Base-by-base conservation (phyloP, 345 rosid genomes). In the Populus pruinosa region DNA sequence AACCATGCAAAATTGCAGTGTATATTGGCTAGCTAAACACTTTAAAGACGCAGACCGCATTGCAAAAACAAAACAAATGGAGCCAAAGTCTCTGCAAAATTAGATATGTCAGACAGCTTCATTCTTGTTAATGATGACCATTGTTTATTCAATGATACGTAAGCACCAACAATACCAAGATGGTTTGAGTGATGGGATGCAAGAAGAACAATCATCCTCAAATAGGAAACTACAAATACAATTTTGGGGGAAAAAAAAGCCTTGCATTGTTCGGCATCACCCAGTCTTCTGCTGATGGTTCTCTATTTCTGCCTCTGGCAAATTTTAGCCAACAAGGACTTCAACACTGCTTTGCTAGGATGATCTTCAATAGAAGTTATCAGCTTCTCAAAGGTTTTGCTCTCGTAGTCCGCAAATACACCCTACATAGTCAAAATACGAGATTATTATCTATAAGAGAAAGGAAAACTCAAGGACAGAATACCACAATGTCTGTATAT, bases 261-360 rank as follows among this genome's bases (percentile, higher is more conserved):
- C 55, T 56, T 36, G 67, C 73, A 55, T 68, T 76, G 20, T 67
- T 67, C 53, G 65, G 63, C 53, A 67, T 53, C 53, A 76, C 67
- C 78, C 61, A 75, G 21, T 33, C 36, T 3, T 12, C 12, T n/a
- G 47, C 9, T 62, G 16, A 3, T 17, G 11, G 14, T 23, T 23
- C 25, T 31, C 70, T 47, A 79, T 70, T 89, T 92, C 81, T 88
- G 87, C 82, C 98, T 92, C 93, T 92, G 91, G 90, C 92, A 93
- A 80, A 93, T 93, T 87, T 93, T 93, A 14, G 82, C 93, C 90
- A 91, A 73, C 83, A 93, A 93, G 4, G 97, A 90, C 87, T 90
- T 92, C 86, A 93, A 87, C 80, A 93, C 95, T 65, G 92, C 85
- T 81, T 85, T 86, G 84, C 88, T 91, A 8, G 91, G 89, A 78